A percentile compares a stretch with the other conserved stretches of the same genome.
Evolutionary conservation across 805 yeast species (phyloP).

Genomic region (Metschnikowia amazonensis): DNA sequence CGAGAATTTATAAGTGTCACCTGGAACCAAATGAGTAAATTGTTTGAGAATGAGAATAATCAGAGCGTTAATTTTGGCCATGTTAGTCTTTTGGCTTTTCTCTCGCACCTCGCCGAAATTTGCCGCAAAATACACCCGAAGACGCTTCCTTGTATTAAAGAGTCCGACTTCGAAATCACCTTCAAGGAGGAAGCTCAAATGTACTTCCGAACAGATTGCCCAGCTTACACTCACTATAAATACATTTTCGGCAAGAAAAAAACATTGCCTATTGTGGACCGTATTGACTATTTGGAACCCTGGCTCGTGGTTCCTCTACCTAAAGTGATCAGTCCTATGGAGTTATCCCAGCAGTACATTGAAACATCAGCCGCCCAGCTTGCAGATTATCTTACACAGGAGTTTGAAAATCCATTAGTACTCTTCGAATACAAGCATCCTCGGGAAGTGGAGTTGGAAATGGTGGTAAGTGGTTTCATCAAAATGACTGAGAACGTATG

Average conservation of each 20-base stretch:
- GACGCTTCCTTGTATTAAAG: conserved; percentile 10
- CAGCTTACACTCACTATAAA: conserved; percentile 11
- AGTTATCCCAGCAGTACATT: not conserved
- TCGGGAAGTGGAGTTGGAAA: not conserved
- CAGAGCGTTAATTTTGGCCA: not conserved
- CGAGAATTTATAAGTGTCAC: not conserved
- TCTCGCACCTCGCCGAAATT: conserved; percentile 1
- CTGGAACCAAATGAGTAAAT: not conserved
- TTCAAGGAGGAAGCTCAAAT: conserved; percentile 5
- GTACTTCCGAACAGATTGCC: conserved; percentile 7
- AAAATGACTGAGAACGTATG: not conserved
- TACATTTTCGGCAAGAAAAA: conserved; percentile 5
- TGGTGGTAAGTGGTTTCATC: not conserved
- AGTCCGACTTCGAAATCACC: conserved; percentile 13
- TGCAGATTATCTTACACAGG: conserved; percentile 2
- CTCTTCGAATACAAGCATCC: not conserved
- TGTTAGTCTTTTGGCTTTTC: conserved; percentile 3
- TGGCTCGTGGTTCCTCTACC: not conserved
- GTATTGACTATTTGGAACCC: not conserved
- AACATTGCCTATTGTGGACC: not conserved
- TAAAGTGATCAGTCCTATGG: not conserved
- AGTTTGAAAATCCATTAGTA: not conserved
- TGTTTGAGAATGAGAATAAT: not conserved
- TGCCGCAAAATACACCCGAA: conserved; percentile 8
- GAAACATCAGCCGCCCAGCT: not conserved